Evolutionary conservation across 139 green algal genomes (phyloP).

Genomic region (Dunaliella sp.): DNA sequence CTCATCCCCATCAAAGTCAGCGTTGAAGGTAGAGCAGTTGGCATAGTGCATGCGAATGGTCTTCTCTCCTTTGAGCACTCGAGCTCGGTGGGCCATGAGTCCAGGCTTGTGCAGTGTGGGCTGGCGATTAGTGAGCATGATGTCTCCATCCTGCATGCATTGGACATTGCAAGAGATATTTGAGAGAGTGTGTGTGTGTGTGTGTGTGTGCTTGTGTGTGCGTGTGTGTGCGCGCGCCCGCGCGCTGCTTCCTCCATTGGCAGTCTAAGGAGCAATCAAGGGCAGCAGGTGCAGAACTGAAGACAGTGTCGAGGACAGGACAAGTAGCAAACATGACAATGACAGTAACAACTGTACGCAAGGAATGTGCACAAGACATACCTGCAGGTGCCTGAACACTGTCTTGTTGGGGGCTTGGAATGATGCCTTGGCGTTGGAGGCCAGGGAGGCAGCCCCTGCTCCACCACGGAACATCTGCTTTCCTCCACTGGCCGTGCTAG

Average conservation of each 20-base stretch:
- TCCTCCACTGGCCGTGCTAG: background rate
- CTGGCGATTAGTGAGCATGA: constrained; percentile 98
- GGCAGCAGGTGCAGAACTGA: too few species aligned
- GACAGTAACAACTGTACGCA: too few species aligned
- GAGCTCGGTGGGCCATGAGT: constrained; percentile 73
- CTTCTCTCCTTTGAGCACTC: constrained; percentile 81
- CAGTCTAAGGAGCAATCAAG: too few species aligned
- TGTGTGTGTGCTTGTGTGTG: too few species aligned
- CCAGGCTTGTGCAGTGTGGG: constrained; percentile 98
- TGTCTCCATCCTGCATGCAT: constrained; percentile 84
- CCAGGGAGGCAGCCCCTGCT: background rate
- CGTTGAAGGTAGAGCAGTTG: constrained; percentile 97
- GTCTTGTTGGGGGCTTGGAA: constrained; percentile 35
- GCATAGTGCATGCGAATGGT: constrained; percentile 99
- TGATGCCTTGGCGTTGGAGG: background rate
- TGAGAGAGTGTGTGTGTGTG: too few species aligned
- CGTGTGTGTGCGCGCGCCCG: too few species aligned
- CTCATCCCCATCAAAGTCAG: constrained; percentile 99
- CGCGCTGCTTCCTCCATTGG: too few species aligned
- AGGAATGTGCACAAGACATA: too few species aligned
- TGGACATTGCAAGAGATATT: too few species aligned
- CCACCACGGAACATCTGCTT: background rate
- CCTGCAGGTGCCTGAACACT: constrained; percentile 84
- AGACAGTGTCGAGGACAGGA: too few species aligned
- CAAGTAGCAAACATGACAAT: too few species aligned